Conservation (phyloP, 1,284 basidiomycete genomes). For the Trichosporon ovoides region DNA sequence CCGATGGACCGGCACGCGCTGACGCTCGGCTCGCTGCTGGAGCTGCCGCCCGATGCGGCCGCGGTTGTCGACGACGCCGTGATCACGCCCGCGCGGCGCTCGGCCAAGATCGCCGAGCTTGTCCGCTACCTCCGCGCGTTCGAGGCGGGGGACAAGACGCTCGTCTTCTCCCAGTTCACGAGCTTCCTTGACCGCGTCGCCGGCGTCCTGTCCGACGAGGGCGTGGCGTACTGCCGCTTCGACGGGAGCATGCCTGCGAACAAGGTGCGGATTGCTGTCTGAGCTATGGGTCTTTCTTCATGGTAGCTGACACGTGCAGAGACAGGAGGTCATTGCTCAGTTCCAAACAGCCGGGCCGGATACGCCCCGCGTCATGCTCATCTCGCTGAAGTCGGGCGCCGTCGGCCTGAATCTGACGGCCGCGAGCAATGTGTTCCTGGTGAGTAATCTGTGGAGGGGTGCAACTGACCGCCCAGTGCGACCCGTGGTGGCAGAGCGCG, state of each 20-base stretch:
- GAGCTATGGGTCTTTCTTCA: fast-evolving
- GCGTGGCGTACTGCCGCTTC: conserved; percentile 69
- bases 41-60: conserved; percentile 55
- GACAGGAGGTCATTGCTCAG: conserved; percentile 35
- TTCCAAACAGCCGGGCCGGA: conserved; percentile 26
- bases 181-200: conserved; percentile 74
- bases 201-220: conserved; percentile 60
- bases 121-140: conserved; percentile 65
- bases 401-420: conserved; percentile 82
- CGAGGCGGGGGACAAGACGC: conserved; percentile 64
- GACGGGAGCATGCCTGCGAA: conserved; percentile 75
- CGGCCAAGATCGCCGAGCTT: conserved; percentile 77
- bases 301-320: conserved; percentile 54
- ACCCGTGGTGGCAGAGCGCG: conserved; percentile 70
- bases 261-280: conserved; percentile 39
- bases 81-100: conserved; percentile 50
- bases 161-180: conserved; percentile 82
- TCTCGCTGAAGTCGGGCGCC: conserved; percentile 71
- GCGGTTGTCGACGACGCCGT: conserved; percentile 18
- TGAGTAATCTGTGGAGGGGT: conserved; percentile 49
- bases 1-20: conserved; percentile 77
- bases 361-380: conserved; percentile 74
- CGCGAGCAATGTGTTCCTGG: conserved; percentile 80
- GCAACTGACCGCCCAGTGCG: conserved; percentile 49
- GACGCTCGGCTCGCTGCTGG: conserved; percentile 59